Conservation (phyloP, 1,284 basidiomycete species). For the Cerrena zonata region DNA sequence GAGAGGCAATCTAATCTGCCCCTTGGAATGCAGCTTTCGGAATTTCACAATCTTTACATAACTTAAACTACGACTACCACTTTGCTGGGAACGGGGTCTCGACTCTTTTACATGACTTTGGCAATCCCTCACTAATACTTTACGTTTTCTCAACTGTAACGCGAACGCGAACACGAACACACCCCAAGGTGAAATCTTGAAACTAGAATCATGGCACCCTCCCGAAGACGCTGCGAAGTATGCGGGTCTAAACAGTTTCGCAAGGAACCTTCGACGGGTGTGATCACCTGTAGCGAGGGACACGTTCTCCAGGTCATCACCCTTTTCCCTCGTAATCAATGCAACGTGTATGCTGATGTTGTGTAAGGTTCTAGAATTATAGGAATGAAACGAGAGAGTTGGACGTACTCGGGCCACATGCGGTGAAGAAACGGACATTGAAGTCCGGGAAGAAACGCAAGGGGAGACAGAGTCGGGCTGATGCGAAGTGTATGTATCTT, state of each 20-base stretch:
- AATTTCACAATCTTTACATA: too few species aligned
- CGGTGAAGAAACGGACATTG: constrained; percentile 54
- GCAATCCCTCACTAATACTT: too few species aligned
- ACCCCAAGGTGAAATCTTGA: too few species aligned
- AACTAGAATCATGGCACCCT: not conserved
- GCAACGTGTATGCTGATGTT: too few species aligned
- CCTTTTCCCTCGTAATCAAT: constrained; percentile 12
- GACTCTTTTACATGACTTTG: too few species aligned
- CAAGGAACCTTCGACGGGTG: constrained; percentile 65
- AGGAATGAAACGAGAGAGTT: constrained; percentile 64
- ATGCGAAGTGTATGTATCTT: constrained; percentile 47
- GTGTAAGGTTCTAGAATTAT: constrained; percentile 50
- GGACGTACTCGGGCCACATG: constrained; percentile 52
- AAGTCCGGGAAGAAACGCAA: constrained; percentile 50
- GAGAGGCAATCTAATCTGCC: too few species aligned
- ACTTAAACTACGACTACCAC: too few species aligned
- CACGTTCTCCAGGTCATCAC: constrained; percentile 65
- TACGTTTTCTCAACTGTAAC: too few species aligned
- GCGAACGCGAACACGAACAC: too few species aligned
- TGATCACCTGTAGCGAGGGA: constrained; percentile 72
- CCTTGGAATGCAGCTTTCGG: too few species aligned
- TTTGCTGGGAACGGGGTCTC: too few species aligned
- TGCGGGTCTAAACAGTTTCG: constrained; percentile 78
- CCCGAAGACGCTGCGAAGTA: constrained; percentile 22
- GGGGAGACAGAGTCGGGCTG: constrained; percentile 41